Evolutionary conservation across 352 stramenopile species (phyloP).

Genomic region (Phytopythium mirpurense): DNA sequence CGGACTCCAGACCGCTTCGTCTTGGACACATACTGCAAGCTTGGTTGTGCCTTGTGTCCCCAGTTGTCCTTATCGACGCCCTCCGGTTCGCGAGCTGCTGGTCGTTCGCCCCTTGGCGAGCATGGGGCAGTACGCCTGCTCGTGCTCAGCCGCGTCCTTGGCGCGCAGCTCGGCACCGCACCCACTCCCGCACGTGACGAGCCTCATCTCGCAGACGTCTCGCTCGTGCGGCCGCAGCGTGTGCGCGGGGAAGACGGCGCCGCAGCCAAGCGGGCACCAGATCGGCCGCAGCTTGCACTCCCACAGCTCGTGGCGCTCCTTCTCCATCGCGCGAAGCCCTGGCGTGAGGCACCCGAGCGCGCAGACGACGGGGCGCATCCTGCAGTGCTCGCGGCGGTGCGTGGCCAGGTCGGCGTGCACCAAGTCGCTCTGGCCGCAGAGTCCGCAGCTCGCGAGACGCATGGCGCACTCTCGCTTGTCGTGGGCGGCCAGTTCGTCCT

Average conservation of each 20-base stretch:
- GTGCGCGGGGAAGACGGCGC: conserved; percentile 38
- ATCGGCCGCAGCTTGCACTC: conserved; percentile 57
- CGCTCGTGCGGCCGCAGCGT: conserved; percentile 49
- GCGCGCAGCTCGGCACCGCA: conserved; percentile 64
- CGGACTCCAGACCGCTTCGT: no score
- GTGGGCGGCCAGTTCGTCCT: conserved; percentile 32
- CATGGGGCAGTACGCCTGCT: conserved; percentile 27
- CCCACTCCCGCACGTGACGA: conserved; percentile 39
- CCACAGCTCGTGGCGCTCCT: conserved; percentile 48
- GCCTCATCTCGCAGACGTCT: conserved; percentile 47
- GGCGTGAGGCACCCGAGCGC: conserved; percentile 44
- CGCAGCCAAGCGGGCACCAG: conserved; percentile 66
- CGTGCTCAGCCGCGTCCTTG: conserved; percentile 48
- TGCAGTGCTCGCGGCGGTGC: conserved; percentile 44
- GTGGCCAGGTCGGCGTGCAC: conserved; percentile 18
- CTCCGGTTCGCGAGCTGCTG: background rate
- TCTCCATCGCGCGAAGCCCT: conserved; percentile 44
- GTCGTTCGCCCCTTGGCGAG: background rate
- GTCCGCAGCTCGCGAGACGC: conserved; percentile 42
- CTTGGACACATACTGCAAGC: no score
- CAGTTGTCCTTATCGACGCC: background rate
- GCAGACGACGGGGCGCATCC: conserved; percentile 57
- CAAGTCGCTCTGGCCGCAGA: conserved; percentile 46
- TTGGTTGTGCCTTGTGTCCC: no score
- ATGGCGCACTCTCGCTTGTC: conserved; percentile 25